Base-by-base conservation (phyloP, 1,284 basidiomycete species). In the Cutaneotrichosporon sp. region DNA sequence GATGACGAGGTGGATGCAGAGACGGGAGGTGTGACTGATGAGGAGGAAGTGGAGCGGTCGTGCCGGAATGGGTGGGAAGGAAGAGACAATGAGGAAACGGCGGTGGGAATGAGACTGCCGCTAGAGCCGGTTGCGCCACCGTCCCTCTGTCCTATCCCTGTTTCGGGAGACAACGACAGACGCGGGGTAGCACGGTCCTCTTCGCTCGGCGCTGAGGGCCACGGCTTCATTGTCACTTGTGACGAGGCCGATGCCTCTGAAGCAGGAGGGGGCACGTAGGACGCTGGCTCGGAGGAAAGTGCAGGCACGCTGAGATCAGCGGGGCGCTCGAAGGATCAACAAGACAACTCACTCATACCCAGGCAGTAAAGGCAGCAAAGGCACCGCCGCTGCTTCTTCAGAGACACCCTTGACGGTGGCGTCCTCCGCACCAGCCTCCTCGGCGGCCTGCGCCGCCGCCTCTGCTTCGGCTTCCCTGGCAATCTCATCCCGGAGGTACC, bases 401-500 rank as follows among this genome's bases (percentile, higher is more conserved):
- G 45, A 46, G 3, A 18, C 8, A 13, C 13, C 14, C 27, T 29
- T 50, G 27, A 16, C 24, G 45, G 24, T 25, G 22, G 45, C 45
- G 13, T 46, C 47, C n/a, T 25, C 47, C 11, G 18, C 47, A 0
- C 7, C 25, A 6, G 38, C 38, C 38, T n/a, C 16, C n/a, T 42
- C 38, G 18, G 18, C 18, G 18, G 38, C 38, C 3, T 7, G 16
- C 18, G 38, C 38, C 18, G 38, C 38, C 16, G 38, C 38, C 38
- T 42, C 38, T 4, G 38, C 38, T n/a, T 42, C 47, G 6, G 47
- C 51, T 22, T 50, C 22, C 31, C 71, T 69, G 14, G 66, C 38
- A 2, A 51, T 31, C 49, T 65, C 58, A 42, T 62, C 61, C 33
- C 52, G 47, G 18, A 66, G 58, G 90, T 91, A 97, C 55, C 77